phyloP scores from a whole-genome alignment of 176 grass and related monocot species.

The Leersia perrieri region DNA sequence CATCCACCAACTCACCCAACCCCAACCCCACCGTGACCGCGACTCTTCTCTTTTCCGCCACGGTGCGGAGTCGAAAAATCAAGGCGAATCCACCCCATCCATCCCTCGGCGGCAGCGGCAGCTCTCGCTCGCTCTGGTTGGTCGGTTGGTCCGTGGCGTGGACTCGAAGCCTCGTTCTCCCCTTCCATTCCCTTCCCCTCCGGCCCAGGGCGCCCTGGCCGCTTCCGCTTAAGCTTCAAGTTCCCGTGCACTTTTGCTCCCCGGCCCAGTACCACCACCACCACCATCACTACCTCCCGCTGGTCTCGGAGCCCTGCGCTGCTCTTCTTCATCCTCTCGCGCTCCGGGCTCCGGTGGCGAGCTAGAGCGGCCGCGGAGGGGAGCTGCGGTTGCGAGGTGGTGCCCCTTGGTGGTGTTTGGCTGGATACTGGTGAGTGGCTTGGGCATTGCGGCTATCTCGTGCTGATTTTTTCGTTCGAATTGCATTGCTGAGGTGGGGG shows the following conservation, averaged over 20 bases:
- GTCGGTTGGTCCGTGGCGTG: constrained; percentile 38
- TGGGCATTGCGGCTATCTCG: constrained; percentile 3
- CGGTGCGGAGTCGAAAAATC: neutral
- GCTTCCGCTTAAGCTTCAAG: neutral
- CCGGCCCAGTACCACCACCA: neutral
- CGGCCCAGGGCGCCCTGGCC: neutral
- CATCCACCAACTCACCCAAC: neutral
- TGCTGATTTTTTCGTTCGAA: neutral
- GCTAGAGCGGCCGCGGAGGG: neutral
- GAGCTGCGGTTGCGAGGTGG: neutral
- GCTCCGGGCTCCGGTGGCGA: neutral
- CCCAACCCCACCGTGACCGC: neutral
- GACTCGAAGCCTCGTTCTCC: constrained; percentile 24
- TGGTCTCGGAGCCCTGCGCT: too few relatives aligned
- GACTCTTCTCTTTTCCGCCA: constrained; percentile 27
- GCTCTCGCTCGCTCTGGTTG: neutral
- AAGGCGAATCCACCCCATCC: neutral
- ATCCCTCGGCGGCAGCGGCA: neutral
- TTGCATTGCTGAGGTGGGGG: neutral
- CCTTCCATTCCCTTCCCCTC: neutral
- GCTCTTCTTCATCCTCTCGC: neutral
- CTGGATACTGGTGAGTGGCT: neutral
- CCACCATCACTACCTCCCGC: too few relatives aligned
- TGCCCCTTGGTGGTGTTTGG: neutral
- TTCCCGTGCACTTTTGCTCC: neutral